Evolutionary conservation across 2,329 filamentous ascomycete genomes (phyloP).

Genomic region (Amphichorda felina): DNA sequence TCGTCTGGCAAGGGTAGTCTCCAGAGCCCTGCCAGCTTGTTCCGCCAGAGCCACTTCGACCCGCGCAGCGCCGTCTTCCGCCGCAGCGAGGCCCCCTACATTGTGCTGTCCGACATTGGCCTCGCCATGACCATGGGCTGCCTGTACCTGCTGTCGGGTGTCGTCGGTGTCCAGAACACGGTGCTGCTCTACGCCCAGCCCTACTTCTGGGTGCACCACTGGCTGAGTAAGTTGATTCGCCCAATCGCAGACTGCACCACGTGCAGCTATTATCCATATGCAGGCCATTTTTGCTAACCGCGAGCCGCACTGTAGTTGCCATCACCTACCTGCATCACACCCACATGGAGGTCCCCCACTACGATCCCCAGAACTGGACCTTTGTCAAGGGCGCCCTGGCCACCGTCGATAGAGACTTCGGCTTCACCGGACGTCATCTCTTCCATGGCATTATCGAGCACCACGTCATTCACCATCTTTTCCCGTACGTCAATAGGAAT

Average conservation of each 20-base stretch:
- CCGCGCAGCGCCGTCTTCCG: conserved; percentile 50
- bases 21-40: conserved; percentile 23
- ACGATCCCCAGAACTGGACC: conserved; percentile 31
- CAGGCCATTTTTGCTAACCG: background rate
- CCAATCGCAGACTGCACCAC: no score
- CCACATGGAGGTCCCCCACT: conserved; percentile 31
- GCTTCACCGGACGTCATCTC: conserved; percentile 47
- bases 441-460: conserved; percentile 51
- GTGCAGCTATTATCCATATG: no score
- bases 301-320: conserved; percentile 35
- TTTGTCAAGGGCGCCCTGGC: conserved; percentile 48
- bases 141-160: conserved; percentile 37
- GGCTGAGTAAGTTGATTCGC: conserved; percentile 38
- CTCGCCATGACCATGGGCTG: conserved; percentile 35
- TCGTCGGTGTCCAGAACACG: conserved; percentile 44
- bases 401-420: conserved; percentile 51
- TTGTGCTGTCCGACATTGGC: conserved; percentile 49
- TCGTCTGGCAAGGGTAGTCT: conserved; percentile 34
- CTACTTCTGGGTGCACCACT: conserved; percentile 61
- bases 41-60: conserved; percentile 41
- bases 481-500: conserved; percentile 27
- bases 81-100: conserved; percentile 39
- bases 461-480: conserved; percentile 50
- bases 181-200: conserved; percentile 50
- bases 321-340: conserved; percentile 70